Base-by-base conservation (phyloP, 2,329 filamentous ascomycete genomes). In the Sarocladiaceae sp. region DNA sequence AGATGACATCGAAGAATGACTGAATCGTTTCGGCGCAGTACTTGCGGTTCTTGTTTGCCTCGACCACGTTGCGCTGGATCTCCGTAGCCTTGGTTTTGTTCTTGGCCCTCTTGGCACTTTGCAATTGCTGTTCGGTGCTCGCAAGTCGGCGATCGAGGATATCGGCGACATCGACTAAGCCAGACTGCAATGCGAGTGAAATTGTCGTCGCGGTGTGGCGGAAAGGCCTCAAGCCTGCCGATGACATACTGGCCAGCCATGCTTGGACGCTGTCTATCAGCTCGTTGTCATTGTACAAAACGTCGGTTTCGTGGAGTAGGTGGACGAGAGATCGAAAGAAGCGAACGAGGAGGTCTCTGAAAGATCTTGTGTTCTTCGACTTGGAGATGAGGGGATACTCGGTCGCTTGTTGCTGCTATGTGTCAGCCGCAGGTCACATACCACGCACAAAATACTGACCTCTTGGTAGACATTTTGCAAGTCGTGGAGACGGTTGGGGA, bases 331-430 rank as follows among this genome's bases (percentile, higher is more conserved):
- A 79, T 55, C 82, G 74, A 66, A 96, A 91, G 70, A 97, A 97
- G 55, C 82, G 82, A 50, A 87, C 78, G 15, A 99, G 76, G 44
- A 86, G 78, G 35, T 87, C 79, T 57, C 90, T 88, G 71, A 97
- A 97, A 23, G 86, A 82, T 57, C 83, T 82, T 57, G 83, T 87
- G 53, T 83, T 84, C 66, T 88, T 93, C 35, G 85, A 80, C 69
- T 86, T 92, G 15, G 90, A 88, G 54, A 96, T 88, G 40, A 99
- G 80, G 35, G 94, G 94, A 63, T 99, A 99, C 47, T 97, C 94
- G 28, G 88, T 87, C 48, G 93, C 86, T 65, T 88, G 83, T 77
- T 87, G 80, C 75, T 86, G 55, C 5, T 48, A 17, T 26, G 8
- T 26, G 58, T 74, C 55, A 74, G 66, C 39, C 28, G 13, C 35